A percentile compares a stretch with the other conserved stretches of the same genome.
Evolutionary conservation across 768 basidiomycete genomes (phyloP).

Genomic region (Chalciporus piperatus): DNA sequence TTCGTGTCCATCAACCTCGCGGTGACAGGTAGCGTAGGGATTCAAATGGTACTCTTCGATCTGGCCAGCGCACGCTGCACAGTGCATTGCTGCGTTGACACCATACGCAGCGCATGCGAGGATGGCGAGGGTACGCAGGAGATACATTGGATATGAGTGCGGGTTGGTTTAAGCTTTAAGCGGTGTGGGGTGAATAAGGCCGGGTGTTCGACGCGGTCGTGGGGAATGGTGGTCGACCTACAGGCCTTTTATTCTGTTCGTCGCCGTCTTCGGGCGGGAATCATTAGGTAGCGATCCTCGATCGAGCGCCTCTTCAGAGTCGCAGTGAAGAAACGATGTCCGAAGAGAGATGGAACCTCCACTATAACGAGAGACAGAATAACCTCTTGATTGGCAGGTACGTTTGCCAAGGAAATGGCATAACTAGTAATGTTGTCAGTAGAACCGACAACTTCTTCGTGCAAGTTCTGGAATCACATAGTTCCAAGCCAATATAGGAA

Average conservation of each 20-base stretch:
- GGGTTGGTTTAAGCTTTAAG: background rate
- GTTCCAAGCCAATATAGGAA: too few relatives aligned
- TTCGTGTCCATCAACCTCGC: background rate
- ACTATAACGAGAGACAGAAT: background rate
- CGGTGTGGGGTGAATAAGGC: too few relatives aligned
- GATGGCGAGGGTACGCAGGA: background rate
- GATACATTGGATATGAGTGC: background rate
- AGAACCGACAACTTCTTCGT: too few relatives aligned
- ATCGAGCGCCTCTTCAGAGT: background rate
- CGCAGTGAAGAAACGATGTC: background rate
- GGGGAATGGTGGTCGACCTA: background rate
- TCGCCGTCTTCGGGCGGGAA: background rate
- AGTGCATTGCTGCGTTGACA: background rate
- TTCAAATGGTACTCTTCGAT: background rate
- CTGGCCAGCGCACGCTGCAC: background rate
- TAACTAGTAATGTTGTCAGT: too few relatives aligned
- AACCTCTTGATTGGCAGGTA: background rate
- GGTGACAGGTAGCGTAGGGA: background rate
- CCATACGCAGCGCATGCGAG: background rate
- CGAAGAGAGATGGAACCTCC: background rate
- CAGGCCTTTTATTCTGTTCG: background rate
- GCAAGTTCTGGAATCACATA: too few relatives aligned
- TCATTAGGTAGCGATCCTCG: background rate
- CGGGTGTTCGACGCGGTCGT: background rate
- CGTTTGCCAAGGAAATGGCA: too few relatives aligned